Percentiles rank a stretch among this genome's conserved stretches.
phyloP scores from a whole-genome alignment of 106 monocot genomes.

The Dendrobium catenatum region DNA sequence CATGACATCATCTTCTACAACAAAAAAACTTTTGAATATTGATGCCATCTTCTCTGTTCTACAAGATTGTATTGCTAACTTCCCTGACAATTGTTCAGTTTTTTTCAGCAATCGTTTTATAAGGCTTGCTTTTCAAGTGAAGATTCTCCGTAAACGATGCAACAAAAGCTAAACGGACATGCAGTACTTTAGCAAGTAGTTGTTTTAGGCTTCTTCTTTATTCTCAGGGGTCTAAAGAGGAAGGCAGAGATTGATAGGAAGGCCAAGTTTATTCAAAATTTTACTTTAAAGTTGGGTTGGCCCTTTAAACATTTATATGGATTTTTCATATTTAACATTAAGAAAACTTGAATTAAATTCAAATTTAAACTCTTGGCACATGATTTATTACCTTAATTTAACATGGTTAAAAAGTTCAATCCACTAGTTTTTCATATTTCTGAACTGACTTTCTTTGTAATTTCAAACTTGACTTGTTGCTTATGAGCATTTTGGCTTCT shows the following conservation, averaged over 20 bases:
- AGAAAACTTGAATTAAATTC: too few relatives aligned
- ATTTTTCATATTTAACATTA: not conserved
- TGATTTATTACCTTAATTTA: too few relatives aligned
- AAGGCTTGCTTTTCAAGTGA: not conserved
- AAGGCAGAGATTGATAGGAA: not conserved
- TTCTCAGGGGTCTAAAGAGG: not conserved
- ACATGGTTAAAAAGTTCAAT: too few relatives aligned
- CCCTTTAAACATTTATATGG: not conserved
- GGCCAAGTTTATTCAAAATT: not conserved
- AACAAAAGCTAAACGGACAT: not conserved
- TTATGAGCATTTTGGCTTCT: too few relatives aligned
- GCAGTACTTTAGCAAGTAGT: not conserved
- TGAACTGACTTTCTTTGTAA: too few relatives aligned
- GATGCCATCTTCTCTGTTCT: not conserved
- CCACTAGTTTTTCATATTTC: too few relatives aligned
- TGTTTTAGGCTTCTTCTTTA: not conserved
- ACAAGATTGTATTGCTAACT: too few relatives aligned
- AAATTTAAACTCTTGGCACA: too few relatives aligned
- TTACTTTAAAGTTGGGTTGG: not conserved
- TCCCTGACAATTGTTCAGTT: not conserved
- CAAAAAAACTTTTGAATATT: not conserved
- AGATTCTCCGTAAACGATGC: not conserved
- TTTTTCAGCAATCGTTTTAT: not conserved
- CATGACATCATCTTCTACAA: not conserved
- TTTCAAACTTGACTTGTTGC: too few relatives aligned